A percentile compares a stretch with the other conserved stretches of the same genome.
Evolutionary conservation across 2,329 filamentous ascomycete species (phyloP).

Genomic region (Phaeosphaeriaceae sp.): DNA sequence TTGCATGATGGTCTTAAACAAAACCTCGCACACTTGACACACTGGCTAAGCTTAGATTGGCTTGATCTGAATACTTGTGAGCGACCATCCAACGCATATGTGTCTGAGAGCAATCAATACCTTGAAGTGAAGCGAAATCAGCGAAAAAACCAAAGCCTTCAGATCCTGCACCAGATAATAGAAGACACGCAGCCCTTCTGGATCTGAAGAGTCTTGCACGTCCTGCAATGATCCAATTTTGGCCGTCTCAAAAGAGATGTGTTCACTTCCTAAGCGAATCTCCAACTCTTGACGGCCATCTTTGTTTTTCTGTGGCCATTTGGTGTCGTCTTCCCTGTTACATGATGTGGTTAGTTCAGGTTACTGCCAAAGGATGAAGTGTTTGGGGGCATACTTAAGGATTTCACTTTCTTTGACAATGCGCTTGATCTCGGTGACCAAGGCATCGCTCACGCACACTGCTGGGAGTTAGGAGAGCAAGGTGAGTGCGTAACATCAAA

Average conservation of each 20-base stretch:
- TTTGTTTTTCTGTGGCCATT: conserved; percentile 99
- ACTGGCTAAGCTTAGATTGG: conserved; percentile 61
- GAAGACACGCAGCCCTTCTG: conserved; percentile 94
- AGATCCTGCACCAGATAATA: conserved; percentile 98
- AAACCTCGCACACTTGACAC: conserved; percentile 4
- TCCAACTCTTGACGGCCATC: conserved; percentile 96
- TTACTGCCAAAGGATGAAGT: neutral
- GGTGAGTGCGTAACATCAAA: neutral
- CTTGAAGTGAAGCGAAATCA: conserved; percentile 98
- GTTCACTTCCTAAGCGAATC: conserved; percentile 89
- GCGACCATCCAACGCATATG: too few species aligned
- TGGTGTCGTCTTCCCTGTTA: conserved; percentile 89
- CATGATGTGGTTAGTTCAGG: neutral
- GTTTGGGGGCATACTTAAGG: conserved; percentile 74
- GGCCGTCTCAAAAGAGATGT: conserved; percentile 98
- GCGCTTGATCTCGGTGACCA: conserved; percentile 93
- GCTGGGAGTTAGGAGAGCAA: conserved; percentile 12
- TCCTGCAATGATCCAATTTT: conserved; percentile 98
- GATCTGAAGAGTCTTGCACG: conserved; percentile 93
- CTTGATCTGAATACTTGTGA: too few species aligned
- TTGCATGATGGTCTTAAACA: too few species aligned
- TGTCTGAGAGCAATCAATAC: conserved; percentile 45
- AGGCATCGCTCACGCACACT: conserved; percentile 95
- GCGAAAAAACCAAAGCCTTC: conserved; percentile 93
- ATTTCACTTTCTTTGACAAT: conserved; percentile 98